These are phyloP conservation scores for Eucalyptus curtisii DNA, from an alignment of 345 rosid genomes.

Conservation along the genomic window DNA sequence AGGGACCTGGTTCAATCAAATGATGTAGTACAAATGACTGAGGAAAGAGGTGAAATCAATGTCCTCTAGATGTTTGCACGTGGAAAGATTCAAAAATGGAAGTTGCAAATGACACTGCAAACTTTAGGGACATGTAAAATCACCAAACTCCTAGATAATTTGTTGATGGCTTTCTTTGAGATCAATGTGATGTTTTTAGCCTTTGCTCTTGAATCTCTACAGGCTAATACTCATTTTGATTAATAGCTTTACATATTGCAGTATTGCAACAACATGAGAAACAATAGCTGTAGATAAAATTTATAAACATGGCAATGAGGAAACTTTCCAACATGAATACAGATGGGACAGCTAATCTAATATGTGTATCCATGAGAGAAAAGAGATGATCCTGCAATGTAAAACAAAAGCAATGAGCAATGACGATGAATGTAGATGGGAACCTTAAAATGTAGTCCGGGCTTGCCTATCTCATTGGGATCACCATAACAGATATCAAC, in stretches of 20 bases:
- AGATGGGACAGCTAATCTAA: background rate
- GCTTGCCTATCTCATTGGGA: conserved; percentile 49
- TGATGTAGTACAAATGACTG: background rate
- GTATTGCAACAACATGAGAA: background rate
- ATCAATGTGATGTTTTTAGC: background rate
- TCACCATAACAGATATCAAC: conserved; percentile 85
- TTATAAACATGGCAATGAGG: background rate
- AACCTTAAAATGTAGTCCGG: conserved; percentile 76
- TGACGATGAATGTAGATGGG: background rate
- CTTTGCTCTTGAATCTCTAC: background rate
- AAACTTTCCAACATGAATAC: background rate
- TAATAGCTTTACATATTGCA: background rate
- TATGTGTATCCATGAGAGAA: background rate
- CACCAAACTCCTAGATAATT: background rate
- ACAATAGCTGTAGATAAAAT: background rate
- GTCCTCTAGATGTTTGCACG: background rate
- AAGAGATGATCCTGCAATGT: background rate
- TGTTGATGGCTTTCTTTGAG: background rate
- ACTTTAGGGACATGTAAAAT: background rate
- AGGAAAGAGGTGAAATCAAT: background rate
- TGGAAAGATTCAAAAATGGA: background rate
- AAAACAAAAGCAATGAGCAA: background rate
- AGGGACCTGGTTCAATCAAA: background rate
- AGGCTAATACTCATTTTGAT: background rate
- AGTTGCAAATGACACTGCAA: background rate